phyloP scores from a whole-genome alignment of 2,329 filamentous ascomycete genomes.

The Alternaria ventricosa region DNA sequence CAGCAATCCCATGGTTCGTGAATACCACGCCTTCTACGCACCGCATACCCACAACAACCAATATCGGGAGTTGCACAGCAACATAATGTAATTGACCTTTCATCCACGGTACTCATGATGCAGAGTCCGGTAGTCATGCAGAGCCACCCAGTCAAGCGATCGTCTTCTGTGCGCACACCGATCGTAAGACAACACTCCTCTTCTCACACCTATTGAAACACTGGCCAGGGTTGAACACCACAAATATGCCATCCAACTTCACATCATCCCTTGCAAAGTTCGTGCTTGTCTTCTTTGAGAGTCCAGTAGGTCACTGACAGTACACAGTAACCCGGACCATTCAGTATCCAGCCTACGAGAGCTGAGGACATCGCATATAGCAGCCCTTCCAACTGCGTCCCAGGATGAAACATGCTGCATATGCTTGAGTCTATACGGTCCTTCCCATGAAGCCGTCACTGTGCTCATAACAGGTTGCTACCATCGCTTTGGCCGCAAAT shows the following conservation, averaged over 20 bases:
- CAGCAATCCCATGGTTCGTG: background rate
- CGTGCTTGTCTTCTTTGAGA: background rate
- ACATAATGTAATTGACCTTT: background rate
- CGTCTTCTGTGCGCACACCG: background rate
- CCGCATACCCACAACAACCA: background rate
- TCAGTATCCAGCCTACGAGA: background rate
- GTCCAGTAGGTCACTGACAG: background rate
- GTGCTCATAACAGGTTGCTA: constrained; percentile 8
- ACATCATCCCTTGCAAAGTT: background rate
- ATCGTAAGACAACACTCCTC: background rate
- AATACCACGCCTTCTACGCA: background rate
- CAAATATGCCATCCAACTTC: background rate
- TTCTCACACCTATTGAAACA: background rate
- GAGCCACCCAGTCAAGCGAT: background rate
- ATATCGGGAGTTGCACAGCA: background rate
- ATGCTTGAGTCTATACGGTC: constrained; percentile 1
- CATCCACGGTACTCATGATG: background rate
- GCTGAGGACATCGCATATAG: background rate
- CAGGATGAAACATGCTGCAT: constrained; percentile 9
- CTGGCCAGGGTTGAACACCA: background rate
- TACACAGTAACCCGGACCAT: background rate
- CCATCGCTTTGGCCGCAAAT: constrained; percentile 16
- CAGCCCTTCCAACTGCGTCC: background rate
- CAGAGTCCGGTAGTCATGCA: background rate
- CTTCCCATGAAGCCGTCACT: constrained; percentile 2